Percentiles rank a stretch among this genome's conserved stretches.
These are phyloP conservation scores for Coprinopsis strossmayeri DNA, from an alignment of 768 basidiomycete genomes.

Conservation along the genomic window DNA sequence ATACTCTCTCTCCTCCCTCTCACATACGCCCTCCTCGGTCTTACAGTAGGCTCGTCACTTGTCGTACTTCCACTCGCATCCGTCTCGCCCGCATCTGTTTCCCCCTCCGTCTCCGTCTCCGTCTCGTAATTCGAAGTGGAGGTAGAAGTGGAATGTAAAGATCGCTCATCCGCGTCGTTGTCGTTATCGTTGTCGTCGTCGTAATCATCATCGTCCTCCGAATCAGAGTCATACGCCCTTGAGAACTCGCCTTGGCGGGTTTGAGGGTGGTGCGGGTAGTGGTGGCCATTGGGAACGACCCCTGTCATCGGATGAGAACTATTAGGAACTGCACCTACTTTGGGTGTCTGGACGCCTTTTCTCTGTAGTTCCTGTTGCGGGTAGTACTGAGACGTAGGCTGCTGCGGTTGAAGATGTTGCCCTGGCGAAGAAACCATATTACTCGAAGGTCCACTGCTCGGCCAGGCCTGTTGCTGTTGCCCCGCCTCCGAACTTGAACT, in stretches of 20 bases:
- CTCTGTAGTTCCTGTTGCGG: no score
- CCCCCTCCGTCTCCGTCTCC: constrained; percentile 31
- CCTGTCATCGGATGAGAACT: neutral
- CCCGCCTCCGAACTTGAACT: no score
- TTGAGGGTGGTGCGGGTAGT: neutral
- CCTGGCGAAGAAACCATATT: no score
- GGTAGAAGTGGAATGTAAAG: no score
- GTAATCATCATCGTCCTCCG: constrained; percentile 3
- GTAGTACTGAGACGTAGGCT: neutral
- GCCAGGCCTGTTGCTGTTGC: neutral
- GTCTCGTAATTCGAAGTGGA: neutral
- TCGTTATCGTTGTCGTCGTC: neutral
- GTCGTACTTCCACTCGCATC: constrained; percentile 38
- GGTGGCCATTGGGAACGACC: neutral
- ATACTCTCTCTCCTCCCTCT: constrained; percentile 18
- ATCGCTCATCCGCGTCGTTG: neutral
- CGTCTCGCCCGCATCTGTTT: constrained; percentile 35
- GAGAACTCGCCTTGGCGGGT: constrained; percentile 1
- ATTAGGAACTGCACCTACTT: neutral
- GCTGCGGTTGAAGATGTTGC: no score
- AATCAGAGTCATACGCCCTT: constrained; percentile 3
- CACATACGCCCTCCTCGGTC: constrained; percentile 27
- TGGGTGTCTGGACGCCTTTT: neutral
- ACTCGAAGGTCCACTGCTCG: no score
- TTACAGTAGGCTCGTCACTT: constrained; percentile 81